Conservation (phyloP, 2,329 filamentous ascomycete species). For the Incumbomyces lentus region DNA sequence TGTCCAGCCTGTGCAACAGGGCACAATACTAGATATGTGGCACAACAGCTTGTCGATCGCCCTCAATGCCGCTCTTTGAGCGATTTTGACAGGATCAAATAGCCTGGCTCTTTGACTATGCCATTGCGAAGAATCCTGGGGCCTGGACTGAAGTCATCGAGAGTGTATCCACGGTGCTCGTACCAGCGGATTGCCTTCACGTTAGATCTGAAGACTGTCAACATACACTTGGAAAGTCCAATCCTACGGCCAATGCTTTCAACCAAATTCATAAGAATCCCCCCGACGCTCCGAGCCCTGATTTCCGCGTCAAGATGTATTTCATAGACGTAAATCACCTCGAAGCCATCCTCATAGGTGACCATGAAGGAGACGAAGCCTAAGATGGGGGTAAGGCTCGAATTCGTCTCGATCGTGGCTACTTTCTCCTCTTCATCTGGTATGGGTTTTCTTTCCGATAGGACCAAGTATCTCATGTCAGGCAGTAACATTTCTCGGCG, state of each 20-base stretch:
- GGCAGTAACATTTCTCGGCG: constrained; percentile 46
- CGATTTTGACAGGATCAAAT: constrained; percentile 43
- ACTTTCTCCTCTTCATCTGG: background rate
- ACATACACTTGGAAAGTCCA: constrained; percentile 46
- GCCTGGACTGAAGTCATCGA: constrained; percentile 44
- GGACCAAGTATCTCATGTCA: constrained; percentile 49
- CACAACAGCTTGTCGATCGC: too few relatives aligned
- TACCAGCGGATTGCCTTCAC: constrained; percentile 39
- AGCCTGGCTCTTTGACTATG: constrained; percentile 38
- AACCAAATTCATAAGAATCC: constrained; percentile 38
- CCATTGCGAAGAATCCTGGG: constrained; percentile 41
- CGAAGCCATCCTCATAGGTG: constrained; percentile 44
- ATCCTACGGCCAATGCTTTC: constrained; percentile 38
- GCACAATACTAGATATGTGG: too few relatives aligned
- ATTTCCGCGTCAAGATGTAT: constrained; percentile 41
- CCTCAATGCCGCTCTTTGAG: constrained; percentile 19
- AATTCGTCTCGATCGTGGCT: too few relatives aligned
- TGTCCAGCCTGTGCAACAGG: too few relatives aligned
- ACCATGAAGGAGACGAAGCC: constrained; percentile 47
- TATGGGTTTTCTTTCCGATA: constrained; percentile 18
- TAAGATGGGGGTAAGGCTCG: constrained; percentile 14
- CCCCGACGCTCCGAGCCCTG: constrained; percentile 43
- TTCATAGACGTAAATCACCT: constrained; percentile 56
- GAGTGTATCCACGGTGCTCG: constrained; percentile 37
- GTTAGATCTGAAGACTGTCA: constrained; percentile 50